Evolutionary conservation across 2,329 filamentous ascomycete genomes (phyloP), one percentile per base, ranked within the genome.

Genomic region (Cryphonectria naterciae): DNA sequence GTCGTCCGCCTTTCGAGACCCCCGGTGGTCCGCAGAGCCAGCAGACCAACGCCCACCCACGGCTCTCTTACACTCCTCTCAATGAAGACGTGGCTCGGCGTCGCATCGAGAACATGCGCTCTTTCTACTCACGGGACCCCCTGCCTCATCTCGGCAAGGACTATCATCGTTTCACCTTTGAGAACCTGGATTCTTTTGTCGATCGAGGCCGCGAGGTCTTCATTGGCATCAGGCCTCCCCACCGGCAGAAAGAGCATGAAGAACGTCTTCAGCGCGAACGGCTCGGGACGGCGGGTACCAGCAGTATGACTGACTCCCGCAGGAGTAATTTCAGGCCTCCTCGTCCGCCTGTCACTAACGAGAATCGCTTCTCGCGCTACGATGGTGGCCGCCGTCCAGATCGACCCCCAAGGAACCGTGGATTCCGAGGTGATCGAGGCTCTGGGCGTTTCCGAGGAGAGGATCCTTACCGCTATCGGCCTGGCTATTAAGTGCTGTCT

Each of bases 151-250:
- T 84, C 52, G 85, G 84, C 73, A 78, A 83, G 72, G 85, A 88
- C 67, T 88, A 88, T 80, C 89, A 92, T 77, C 85, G 92, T 43
- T 94, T 93, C 78, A 91, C 90, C 0, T 94, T 94, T 75, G 91
- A 94, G 78, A 83, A 90, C 69, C 85, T 84, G 0, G 88, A 90
- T 72, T 77, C 80, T 7, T 89, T 94, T 68, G 91, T 94, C 61
- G 92, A 94, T 78, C 86, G 90, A 68, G 92, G 92, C 19, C 88
- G 88, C 22, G 92, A 94, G 78, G 89, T 91, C 52, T 91, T 91
- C 76, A 82, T 88, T 64, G 89, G 88, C 22, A 89, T 91, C 72
- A 83, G 89, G 35, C 88, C 88, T 35, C 88, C 89, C 1, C 85
- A 87, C 72, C 81, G 86, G 13, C 85, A 88, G 75, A 82, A 75